Conservation (phyloP, 495 filamentous ascomycete genomes). For the Penicillium alfredii region DNA sequence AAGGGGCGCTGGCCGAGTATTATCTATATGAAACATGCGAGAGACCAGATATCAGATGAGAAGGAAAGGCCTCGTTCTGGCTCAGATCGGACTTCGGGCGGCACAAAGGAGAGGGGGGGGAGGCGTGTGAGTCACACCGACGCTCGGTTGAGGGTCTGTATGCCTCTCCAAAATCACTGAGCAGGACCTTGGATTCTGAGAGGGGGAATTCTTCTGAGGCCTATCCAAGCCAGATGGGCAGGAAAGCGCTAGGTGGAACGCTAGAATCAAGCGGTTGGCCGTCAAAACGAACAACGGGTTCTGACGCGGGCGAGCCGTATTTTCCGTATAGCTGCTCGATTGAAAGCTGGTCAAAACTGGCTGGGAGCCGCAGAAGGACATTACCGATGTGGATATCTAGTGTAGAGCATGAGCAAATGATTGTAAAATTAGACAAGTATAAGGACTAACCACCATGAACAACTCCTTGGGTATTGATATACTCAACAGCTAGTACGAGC, state of each 20-base stretch:
- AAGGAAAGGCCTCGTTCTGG: conserved; percentile 20
- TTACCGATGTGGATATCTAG: conserved; percentile 26
- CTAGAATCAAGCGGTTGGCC: conserved; percentile 9
- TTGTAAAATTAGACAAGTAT: conserved; percentile 12
- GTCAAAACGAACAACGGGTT: conserved; percentile 18
- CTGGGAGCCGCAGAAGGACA: conserved; percentile 20
- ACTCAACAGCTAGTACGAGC: conserved; percentile 23
- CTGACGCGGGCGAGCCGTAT: conserved; percentile 22
- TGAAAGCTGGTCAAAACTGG: conserved; percentile 19
- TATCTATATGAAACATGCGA: conserved; percentile 29
- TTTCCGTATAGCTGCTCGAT: conserved; percentile 25
- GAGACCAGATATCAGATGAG: conserved; percentile 33
- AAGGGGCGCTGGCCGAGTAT: conserved; percentile 16
- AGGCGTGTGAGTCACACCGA: conserved; percentile 17
- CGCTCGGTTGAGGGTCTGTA: conserved; percentile 16
- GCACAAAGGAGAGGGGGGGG: conserved; percentile 16
- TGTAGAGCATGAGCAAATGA: conserved; percentile 12
- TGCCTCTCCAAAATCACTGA: conserved; percentile 33
- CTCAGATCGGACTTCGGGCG: conserved; percentile 24
- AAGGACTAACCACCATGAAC: conserved; percentile 20
- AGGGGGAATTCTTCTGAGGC: conserved; percentile 12
- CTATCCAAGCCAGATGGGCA: conserved; percentile 19
- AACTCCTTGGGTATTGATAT: conserved; percentile 21
- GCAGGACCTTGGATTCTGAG: conserved; percentile 16
- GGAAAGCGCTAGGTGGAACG: conserved; percentile 14